Evolutionary conservation across 176 grass and related monocot genomes (phyloP).

Genomic region (Zizania latifolia): DNA sequence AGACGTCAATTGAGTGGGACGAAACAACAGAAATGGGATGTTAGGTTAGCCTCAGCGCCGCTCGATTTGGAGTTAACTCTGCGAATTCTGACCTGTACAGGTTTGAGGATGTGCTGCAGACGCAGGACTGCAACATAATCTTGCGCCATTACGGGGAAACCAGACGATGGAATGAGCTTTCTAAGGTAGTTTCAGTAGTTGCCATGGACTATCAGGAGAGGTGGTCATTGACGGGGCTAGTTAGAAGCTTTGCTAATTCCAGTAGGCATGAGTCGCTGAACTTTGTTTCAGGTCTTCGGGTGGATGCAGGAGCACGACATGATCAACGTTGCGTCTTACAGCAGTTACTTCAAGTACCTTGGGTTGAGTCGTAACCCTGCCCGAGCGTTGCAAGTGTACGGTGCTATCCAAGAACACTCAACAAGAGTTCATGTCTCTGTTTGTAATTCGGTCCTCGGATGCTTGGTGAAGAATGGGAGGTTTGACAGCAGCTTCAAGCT

Average conservation of each 20-base stretch:
- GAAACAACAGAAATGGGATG: background rate
- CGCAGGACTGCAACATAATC: conserved; percentile 78
- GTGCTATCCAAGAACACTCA: conserved; percentile 44
- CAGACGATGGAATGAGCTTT: conserved; percentile 56
- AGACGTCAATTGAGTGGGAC: background rate
- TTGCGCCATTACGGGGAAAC: conserved; percentile 64
- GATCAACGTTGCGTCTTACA: conserved; percentile 73
- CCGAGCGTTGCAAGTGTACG: conserved; percentile 54
- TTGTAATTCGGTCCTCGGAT: conserved; percentile 89
- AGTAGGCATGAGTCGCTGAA: background rate
- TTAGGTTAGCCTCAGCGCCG: background rate
- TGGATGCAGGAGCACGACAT: conserved; percentile 69
- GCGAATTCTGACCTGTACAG: conserved; percentile 28
- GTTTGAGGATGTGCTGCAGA: conserved; percentile 58
- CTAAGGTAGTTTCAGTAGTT: conserved; percentile 42
- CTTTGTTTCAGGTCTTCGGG: conserved; percentile 65
- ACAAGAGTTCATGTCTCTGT: conserved; percentile 58
- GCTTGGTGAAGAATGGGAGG: conserved; percentile 76
- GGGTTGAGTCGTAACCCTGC: conserved; percentile 56
- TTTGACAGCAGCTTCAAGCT: conserved; percentile 72
- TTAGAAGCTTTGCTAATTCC: background rate
- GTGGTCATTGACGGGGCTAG: background rate
- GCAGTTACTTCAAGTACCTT: conserved; percentile 89
- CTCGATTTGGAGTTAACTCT: background rate
- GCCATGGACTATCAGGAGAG: background rate